A percentile compares a stretch with the other conserved stretches of the same genome.
Evolutionary conservation across 768 basidiomycete genomes (phyloP).

Genomic region (Mycena filopes): DNA sequence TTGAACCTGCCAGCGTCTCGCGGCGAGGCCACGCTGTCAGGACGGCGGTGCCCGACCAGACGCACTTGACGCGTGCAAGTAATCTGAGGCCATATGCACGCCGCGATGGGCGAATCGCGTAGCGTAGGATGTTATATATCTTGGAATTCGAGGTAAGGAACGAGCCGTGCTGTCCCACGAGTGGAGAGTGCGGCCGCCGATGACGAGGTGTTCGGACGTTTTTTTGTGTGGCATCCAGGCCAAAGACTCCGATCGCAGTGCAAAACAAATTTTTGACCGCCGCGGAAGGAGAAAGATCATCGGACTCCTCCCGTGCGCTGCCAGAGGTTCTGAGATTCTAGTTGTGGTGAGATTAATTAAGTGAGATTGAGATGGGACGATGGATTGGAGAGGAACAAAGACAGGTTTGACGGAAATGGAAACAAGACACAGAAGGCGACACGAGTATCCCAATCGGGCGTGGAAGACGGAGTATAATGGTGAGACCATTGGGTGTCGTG

Average conservation of each 20-base stretch:
- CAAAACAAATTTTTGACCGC: background rate
- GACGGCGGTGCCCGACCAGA: background rate
- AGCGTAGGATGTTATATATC: too few relatives aligned
- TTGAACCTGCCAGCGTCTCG: background rate
- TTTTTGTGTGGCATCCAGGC: too few relatives aligned
- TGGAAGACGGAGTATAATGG: too few relatives aligned
- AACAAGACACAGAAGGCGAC: too few relatives aligned
- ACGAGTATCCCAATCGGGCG: too few relatives aligned
- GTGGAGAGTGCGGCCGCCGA: too few relatives aligned
- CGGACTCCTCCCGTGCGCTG: too few relatives aligned
- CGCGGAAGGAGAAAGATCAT: constrained; percentile 4
- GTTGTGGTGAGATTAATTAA: background rate
- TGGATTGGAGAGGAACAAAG: background rate
- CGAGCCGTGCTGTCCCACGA: too few relatives aligned
- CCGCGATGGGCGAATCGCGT: too few relatives aligned
- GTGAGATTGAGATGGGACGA: background rate
- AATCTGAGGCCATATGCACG: background rate
- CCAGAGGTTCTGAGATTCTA: background rate
- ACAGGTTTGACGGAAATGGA: background rate
- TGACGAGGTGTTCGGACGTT: too few relatives aligned
- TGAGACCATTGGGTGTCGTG: too few relatives aligned
- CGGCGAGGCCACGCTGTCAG: background rate
- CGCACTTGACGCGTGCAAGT: background rate
- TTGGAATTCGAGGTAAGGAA: too few relatives aligned
- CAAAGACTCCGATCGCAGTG: background rate